phyloP scores from a whole-genome alignment of 495 filamentous ascomycete species.

The Xylaria intraflava region DNA sequence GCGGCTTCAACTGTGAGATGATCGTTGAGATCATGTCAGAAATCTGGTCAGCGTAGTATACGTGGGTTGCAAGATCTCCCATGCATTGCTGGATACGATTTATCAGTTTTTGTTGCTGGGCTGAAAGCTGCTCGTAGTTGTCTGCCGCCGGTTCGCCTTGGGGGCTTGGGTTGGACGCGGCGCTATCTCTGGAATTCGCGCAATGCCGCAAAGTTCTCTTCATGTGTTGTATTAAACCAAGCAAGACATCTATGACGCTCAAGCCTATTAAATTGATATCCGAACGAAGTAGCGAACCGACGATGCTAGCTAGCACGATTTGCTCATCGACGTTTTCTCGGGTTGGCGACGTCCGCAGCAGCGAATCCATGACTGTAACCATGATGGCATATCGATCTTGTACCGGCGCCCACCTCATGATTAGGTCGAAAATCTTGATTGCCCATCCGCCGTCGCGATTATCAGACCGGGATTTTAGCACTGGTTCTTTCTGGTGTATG shows the following conservation, averaged over 20 bases:
- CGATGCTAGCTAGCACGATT: constrained; percentile 63
- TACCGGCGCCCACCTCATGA: constrained; percentile 79
- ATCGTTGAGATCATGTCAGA: constrained; percentile 83
- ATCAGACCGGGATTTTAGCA: constrained; percentile 26
- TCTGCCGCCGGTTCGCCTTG: constrained; percentile 19
- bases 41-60: constrained; percentile 92
- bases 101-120: constrained; percentile 50
- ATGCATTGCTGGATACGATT: constrained; percentile 66
- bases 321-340: constrained; percentile 64
- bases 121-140: constrained; percentile 15
- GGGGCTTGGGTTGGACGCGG: constrained; percentile 18
- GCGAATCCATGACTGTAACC: constrained; percentile 66
- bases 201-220: constrained; percentile 63
- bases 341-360: constrained; percentile 55
- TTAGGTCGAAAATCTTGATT: constrained; percentile 67
- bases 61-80: constrained; percentile 79
- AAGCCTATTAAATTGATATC: constrained; percentile 88
- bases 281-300: constrained; percentile 74
- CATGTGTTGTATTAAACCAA: constrained; percentile 74
- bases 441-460: constrained; percentile 59
- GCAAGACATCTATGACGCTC: constrained; percentile 84
- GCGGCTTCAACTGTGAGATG: constrained; percentile 65
- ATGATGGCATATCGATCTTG: constrained; percentile 86
- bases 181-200: constrained; percentile 37
- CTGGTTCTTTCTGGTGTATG: constrained; percentile 43